Percentiles rank a stretch among this genome's conserved stretches.
phyloP scores from a whole-genome alignment of 306 rosid genomes.

The Erythrophleum fordii region DNA sequence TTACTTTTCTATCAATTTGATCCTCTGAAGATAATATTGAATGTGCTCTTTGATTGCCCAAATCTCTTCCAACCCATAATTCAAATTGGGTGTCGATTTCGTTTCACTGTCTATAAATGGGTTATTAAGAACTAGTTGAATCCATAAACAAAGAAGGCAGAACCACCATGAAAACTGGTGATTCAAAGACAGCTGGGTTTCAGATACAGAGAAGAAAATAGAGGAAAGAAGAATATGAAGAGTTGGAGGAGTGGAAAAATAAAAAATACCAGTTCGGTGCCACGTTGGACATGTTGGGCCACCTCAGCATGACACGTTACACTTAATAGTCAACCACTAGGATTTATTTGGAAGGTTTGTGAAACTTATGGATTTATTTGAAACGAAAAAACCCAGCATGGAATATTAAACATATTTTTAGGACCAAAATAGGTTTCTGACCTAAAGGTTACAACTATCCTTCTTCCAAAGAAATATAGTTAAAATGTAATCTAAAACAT shows the following conservation, averaged over 20 bases:
- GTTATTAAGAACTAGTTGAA: background rate
- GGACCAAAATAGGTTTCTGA: background rate
- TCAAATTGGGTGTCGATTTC: background rate
- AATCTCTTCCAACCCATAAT: background rate
- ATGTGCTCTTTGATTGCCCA: background rate
- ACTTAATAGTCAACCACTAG: too few relatives aligned
- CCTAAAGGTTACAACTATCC: background rate
- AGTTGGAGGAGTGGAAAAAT: background rate
- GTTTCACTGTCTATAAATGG: background rate
- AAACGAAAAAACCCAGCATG: too few relatives aligned
- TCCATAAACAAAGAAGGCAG: background rate
- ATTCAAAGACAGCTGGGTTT: background rate
- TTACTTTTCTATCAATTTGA: background rate
- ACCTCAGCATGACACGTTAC: too few relatives aligned
- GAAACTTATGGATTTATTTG: too few relatives aligned
- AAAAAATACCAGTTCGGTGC: background rate
- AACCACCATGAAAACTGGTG: background rate
- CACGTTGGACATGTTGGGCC: too few relatives aligned
- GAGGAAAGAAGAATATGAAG: background rate
- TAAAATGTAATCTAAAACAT: background rate
- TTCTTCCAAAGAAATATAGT: background rate
- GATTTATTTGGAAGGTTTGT: too few relatives aligned
- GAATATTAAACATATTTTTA: too few relatives aligned
- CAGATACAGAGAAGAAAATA: background rate
- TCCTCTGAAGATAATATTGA: background rate